These are phyloP conservation scores for Arthroderma sp. DNA, from an alignment of 2,329 filamentous ascomycete genomes.

Conservation along the genomic window DNA sequence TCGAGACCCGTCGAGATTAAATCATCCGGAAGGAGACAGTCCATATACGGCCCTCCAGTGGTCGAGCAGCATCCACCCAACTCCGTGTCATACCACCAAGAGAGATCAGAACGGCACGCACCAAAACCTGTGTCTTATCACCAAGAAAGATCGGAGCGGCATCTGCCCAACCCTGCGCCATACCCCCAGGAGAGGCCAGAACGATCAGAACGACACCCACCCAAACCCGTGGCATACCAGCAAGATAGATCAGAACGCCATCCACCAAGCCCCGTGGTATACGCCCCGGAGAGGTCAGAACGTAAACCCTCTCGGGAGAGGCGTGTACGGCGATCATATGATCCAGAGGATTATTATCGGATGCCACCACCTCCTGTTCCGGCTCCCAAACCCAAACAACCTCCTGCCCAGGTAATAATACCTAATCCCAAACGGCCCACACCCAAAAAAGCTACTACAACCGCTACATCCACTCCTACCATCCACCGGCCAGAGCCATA, in stretches of 20 bases:
- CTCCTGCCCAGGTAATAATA: slow-evolving; percentile 21
- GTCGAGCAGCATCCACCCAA: slow-evolving; percentile 21
- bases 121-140: not conserved
- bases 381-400: slow-evolving; percentile 13
- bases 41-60: slow-evolving; percentile 23
- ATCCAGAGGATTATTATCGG: slow-evolving; percentile 28
- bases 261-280: not conserved
- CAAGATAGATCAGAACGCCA: not conserved
- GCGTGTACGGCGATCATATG: slow-evolving; percentile 18
- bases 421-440: slow-evolving; percentile 15
- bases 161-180: slow-evolving; percentile 10
- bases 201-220: slow-evolving; percentile 18
- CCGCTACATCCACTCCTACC: slow-evolving; percentile 17
- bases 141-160: not conserved
- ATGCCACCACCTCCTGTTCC: slow-evolving; percentile 29
- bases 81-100: slow-evolving; percentile 8
- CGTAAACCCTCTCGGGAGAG: slow-evolving; percentile 17
- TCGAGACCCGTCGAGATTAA: slow-evolving; percentile 23
- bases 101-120: slow-evolving; percentile 17
- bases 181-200: slow-evolving; percentile 11
- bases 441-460: slow-evolving; percentile 20
- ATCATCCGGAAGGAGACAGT: slow-evolving; percentile 18
- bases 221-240: not conserved
- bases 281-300: slow-evolving; percentile 12
- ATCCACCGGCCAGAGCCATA: slow-evolving; percentile 21